phyloP scores from a whole-genome alignment of 306 rosid genomes.

The Echinosophora koreensis region DNA sequence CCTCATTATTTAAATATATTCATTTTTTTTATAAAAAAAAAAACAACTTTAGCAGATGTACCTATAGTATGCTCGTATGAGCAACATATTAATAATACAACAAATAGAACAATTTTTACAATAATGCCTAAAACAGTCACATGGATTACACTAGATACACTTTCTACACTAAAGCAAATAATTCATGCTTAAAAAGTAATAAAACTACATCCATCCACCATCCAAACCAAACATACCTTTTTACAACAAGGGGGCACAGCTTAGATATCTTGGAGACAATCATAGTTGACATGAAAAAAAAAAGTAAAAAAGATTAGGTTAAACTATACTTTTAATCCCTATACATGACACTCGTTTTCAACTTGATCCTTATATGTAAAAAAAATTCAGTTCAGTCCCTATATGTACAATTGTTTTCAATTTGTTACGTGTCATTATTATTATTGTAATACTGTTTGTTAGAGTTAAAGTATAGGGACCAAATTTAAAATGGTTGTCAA shows the following conservation, averaged over 20 bases:
- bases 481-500: too few relatives aligned
- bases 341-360: too few relatives aligned
- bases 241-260: neutral
- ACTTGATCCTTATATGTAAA: too few relatives aligned
- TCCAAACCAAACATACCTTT: constrained; percentile 21
- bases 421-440: too few relatives aligned
- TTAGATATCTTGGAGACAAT: neutral
- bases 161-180: neutral
- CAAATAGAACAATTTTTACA: constrained; percentile 1
- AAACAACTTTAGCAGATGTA: neutral
- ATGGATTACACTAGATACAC: neutral
- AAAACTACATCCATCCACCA: constrained; percentile 3
- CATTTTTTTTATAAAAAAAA: neutral
- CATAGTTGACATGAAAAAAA: neutral
- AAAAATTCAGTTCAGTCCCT: too few relatives aligned
- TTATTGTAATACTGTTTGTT: too few relatives aligned
- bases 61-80: neutral
- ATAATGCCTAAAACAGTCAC: neutral
- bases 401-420: too few relatives aligned
- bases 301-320: neutral
- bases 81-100: neutral
- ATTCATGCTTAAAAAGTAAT: neutral
- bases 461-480: too few relatives aligned
- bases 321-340: too few relatives aligned
- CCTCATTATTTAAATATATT: neutral